Evolutionary conservation across 345 rosid species (phyloP).

Genomic region (Populus deltoides): DNA sequence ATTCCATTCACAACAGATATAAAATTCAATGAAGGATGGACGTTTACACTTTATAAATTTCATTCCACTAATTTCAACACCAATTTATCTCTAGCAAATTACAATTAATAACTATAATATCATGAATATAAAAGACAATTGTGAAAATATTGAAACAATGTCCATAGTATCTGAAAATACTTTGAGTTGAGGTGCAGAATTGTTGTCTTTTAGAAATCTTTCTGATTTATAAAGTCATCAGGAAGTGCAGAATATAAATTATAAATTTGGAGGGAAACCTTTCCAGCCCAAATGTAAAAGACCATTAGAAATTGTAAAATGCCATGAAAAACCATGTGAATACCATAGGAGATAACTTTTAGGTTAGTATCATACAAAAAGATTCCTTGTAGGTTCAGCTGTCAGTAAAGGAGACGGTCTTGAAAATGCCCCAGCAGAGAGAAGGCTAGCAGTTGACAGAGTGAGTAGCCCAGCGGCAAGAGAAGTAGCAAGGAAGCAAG

Average conservation of each 20-base stretch:
- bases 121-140: not conserved
- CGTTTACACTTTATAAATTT: not conserved
- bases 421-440: slow-evolving; percentile 61
- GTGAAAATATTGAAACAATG: not conserved
- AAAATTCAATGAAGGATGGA: not conserved
- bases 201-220: not conserved
- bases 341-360: not conserved
- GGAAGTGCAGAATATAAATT: not conserved
- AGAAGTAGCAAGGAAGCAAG: slow-evolving; percentile 54
- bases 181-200: not conserved
- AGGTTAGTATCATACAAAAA: slow-evolving; percentile 57
- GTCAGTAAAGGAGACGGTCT: slow-evolving; percentile 49
- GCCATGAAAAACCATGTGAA: not conserved
- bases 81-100: not conserved
- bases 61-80: not conserved
- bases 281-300: not conserved
- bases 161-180: not conserved
- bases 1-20: not conserved
- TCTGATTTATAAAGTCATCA: not conserved
- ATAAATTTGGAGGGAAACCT: not conserved
- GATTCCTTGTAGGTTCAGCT: slow-evolving; percentile 70
- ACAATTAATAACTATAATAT: no score
- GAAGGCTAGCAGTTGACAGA: slow-evolving; percentile 77
- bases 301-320: not conserved
- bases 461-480: slow-evolving; percentile 68